Evolutionary conservation across 352 stramenopile species (phyloP), one percentile per base, ranked within the genome.

Genomic region (Chrysophaeum taylorii): DNA sequence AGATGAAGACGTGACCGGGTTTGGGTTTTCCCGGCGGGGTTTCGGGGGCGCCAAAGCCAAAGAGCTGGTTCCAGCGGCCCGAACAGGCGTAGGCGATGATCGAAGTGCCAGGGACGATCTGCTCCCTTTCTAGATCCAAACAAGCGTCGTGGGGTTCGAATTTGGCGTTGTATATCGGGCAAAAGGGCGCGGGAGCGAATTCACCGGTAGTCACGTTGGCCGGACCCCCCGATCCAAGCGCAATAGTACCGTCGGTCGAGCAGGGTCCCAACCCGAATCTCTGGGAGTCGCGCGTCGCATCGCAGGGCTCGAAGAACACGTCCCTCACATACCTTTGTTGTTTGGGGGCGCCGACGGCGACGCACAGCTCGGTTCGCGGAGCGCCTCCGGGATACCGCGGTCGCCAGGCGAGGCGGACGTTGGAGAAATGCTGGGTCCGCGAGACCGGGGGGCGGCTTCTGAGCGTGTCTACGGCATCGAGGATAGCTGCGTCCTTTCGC

Each of bases 401-500:
- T 7, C 29, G 48, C 7, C 48, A 29, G 7, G n/a, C n/a, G 45
- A 57, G 14, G 45, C 45, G 45, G 9, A 57, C 45, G 18, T 57
- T 31, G 35, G 29, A 14, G 33, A n/a, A n/a, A n/a, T n/a, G 45
- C 45, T 5, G 45, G 45, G 9, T 27, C 9, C 45, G 45, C 45
- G 45, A 57, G 45, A 9, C 31, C 12, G 45, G 18, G 45, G 9
- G 45, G 75, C 64, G 9, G 64, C 52, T 23, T 43, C 12, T 15
- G 35, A 75, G 70, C 33, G 71, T 68, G 76, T 89, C 82, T 68
- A 89, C 79, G 15, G 79, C 75, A 69, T 87, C 76, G 53, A 87
- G 83, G n/a, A 89, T 78, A 0, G 76, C 60, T 15, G 74, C 64
- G 76, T 86, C 79, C 21, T 79, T 64, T 21, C 78, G 64, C 74